Evolutionary conservation across 2,329 filamentous ascomycete species (phyloP), one percentile per base, ranked within the genome.

Genomic region (Cyphellophora attinorum): DNA sequence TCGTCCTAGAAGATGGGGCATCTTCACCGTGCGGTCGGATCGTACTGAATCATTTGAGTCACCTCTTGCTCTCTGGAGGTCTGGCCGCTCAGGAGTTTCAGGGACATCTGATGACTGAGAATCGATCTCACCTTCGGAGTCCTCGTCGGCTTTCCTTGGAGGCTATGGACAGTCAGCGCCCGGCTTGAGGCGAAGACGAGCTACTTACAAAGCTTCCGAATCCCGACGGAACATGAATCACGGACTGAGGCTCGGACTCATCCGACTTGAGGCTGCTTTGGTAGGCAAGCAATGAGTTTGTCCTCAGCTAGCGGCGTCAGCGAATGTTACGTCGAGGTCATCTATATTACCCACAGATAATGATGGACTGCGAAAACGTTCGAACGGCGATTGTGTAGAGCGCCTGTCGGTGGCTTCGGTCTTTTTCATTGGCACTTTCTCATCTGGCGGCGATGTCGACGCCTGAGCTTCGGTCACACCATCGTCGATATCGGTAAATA

Each of bases 191-290:
- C 11, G 23, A 14, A 11, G 31, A 5, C n/a, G 15, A 13, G n/a
- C 16, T 19, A 33, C 39, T 27, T 40, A 42, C 42, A 32, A 91
- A 93, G 48, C 74, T 74, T 37, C 76, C 72, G 58, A 91, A 95
- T 42, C 81, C 84, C 45, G 85, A 71, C 0, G 88, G 86, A 11
- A 84, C 85, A 65, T 94, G 88, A 47, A 95, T 94, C 35, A 93
- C 88, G 1, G 88, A 95, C 34, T 85, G 72, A 15, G 85, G 80
- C 47, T 60, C 54, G 33, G 62, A 60, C 35, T 88, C 85, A 46
- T 37, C 28, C n/a, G n/a, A n/a, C n/a, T n/a, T n/a, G n/a, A n/a
- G n/a, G n/a, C n/a, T n/a, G n/a, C n/a, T n/a, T n/a, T n/a, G n/a
- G n/a, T n/a, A n/a, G n/a, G n/a, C n/a, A n/a, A n/a, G n/a, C n/a